Base-by-base conservation (phyloP, 331 rosid species). In the Rosa hybrid region DNA sequence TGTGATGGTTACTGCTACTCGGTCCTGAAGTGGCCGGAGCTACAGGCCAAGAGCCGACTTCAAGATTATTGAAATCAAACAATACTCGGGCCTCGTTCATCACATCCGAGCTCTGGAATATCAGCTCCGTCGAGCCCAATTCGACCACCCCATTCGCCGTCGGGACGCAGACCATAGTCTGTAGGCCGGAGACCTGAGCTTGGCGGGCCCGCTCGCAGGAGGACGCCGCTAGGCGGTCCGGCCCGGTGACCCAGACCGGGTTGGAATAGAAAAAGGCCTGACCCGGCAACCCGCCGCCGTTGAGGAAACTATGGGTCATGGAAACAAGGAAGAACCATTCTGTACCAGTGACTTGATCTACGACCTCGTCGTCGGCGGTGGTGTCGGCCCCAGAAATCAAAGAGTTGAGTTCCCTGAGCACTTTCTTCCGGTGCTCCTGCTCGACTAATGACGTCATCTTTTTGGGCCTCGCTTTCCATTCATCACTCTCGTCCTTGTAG, bases 281-380 rank as follows among this genome's bases (percentile, higher is more conserved):
- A 0, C 98, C 96, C 0, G 96, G 94, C 1, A 96, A 54, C 5
- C 96, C 97, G 3, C 74, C 60, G 9, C 92, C 98, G 83, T 86
- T 90, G 17, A 80, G 88, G 63, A 96, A 96, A 3, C 90, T 86
- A 77, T 96, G 99, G 0, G 99, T 92, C 99, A 96, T 96, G 7
- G 99, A 96, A 9, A 96, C 88, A 1, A 96, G 83, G 63, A 91
- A 96, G 89, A 93, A 91, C 99, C 99, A 96, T 84, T 96, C 99
- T 2, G 99, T 91, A 51, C 93, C 97, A 1, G 99, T 96, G 5
- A 93, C 97, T 72, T 89, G 97, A 20, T 77, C 98, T 21, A 90
- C 98, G 12, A 89, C 85, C 2, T 83, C 84, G 45, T 91, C 94
- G 5, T 91, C 91, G 0, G 75, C 3, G 5, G 76, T 23, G 4